Base-by-base conservation (phyloP, 345 rosid species). In the Ceriops tagal region DNA sequence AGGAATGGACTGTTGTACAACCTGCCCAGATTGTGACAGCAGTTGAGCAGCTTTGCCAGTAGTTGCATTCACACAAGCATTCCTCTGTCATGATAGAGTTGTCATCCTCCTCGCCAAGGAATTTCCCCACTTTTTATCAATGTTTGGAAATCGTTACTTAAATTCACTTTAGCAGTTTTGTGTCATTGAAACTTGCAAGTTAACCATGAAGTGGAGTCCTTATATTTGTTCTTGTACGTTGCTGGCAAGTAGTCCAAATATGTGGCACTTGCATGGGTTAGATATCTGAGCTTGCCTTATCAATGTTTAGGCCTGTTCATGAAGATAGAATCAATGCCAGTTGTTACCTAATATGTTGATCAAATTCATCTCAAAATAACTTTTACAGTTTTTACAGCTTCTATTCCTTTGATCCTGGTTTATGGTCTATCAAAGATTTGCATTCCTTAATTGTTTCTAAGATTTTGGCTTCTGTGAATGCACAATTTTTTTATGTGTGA, bases 1-100 rank as follows among this genome's bases (percentile, higher is more conserved):
- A 93, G 73, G 97, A 93, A 71, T 87, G 89, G 91, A 93, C 97
- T 0, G 89, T 91, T 11, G 97, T 93, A 71, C 98, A 93, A 73
- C 98, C 98, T 6, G 84, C 91, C 47, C 97, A 89, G 89, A 89
- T 91, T 37, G 97, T 93, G 68, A 88, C 96, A 0, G 98, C 97
- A 7, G 92, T 91, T 43, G 95, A 91, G 83, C 88, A 91, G 85
- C 87, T 93, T 37, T 93, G 98, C 84, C 87, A 79, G 84, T 91
- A 84, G 82, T 60, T 66, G 58, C 62, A 26, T 61, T 28, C 37
- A 61, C 71, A 55, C 20, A 60, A 62, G 71, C 18, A 53, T 46
- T 56, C 55, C 5, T 68, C 66, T 67, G 47, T 39, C 37, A 34
- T 11, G 32, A 49, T 64, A 55, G 51, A 53, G 66, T 18, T n/a